Conservation (phyloP, 495 filamentous ascomycete genomes). For the Hyaloscypha hepaticicola region DNA sequence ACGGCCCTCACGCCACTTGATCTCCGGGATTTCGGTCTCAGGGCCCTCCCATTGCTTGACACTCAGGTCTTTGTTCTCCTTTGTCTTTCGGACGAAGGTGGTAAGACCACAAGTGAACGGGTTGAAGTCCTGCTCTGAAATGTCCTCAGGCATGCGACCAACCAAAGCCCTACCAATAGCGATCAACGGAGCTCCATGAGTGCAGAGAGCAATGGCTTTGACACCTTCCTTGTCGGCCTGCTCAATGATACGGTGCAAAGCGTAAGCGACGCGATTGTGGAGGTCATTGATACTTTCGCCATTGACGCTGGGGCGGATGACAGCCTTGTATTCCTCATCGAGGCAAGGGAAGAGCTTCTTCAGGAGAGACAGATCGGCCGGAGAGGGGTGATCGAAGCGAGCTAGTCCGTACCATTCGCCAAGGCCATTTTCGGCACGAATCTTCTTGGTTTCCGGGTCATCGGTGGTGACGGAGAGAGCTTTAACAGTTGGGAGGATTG, state of each 20-base stretch:
- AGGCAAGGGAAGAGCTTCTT: conserved; percentile 62
- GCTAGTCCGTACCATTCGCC: conserved; percentile 91
- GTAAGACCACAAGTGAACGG: conserved; percentile 84
- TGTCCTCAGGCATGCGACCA: conserved; percentile 67
- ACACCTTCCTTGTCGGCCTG: conserved; percentile 62
- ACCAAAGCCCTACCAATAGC: conserved; percentile 80
- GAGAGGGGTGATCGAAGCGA: conserved; percentile 78
- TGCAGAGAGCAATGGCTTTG: conserved; percentile 73
- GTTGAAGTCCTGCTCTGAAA: conserved; percentile 71
- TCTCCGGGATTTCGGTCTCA: conserved; percentile 41
- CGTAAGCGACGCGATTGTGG: conserved; percentile 74
- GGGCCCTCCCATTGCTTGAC: conserved; percentile 35
- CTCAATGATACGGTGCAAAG: conserved; percentile 67
- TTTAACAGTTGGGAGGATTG: conserved; percentile 68
- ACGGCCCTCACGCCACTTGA: conserved; percentile 59
- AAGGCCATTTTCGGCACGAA: conserved; percentile 72
- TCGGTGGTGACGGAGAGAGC: conserved; percentile 36
- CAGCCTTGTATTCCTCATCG: conserved; percentile 53
- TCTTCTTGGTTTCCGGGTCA: conserved; percentile 34
- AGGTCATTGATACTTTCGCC: conserved; percentile 79
- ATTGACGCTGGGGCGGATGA: conserved; percentile 60
- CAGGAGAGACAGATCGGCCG: conserved; percentile 60
- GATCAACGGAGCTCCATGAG: conserved; percentile 90
- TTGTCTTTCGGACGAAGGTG: conserved; percentile 42
- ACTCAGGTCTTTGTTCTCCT: conserved; percentile 29